Conservation (phyloP, 2,329 filamentous ascomycete species). For the Raffaelea albimanens region DNA sequence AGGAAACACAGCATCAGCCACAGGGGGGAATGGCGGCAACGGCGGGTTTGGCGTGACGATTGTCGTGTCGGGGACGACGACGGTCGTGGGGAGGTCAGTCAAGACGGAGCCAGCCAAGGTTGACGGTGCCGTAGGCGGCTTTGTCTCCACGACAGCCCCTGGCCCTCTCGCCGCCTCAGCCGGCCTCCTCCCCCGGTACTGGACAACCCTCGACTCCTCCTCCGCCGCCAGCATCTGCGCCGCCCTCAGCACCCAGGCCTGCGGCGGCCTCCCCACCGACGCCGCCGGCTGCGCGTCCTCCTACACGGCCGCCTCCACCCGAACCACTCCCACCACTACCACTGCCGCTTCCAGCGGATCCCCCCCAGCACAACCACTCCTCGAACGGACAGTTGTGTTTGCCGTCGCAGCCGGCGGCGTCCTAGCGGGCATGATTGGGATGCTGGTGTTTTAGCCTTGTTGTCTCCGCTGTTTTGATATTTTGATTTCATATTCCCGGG, state of each 20-base stretch:
- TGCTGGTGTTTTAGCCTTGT: no score
- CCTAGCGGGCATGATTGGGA: no score
- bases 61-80: conserved; percentile 29
- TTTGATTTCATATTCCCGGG: no score
- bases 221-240: conserved; percentile 10
- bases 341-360: conserved; percentile 6
- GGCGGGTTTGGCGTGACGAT: conserved; percentile 42
- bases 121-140: no score
- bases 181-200: neutral
- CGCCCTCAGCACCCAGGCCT: conserved; percentile 15
- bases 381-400: no score
- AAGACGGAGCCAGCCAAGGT: no score
- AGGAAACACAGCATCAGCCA: no score
- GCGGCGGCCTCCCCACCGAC: conserved; percentile 11
- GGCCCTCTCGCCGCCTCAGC: neutral
- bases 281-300: conserved; percentile 5
- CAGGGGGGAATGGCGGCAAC: neutral
- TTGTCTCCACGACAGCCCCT: no score
- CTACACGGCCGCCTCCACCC: conserved; percentile 6
- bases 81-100: conserved; percentile 15
- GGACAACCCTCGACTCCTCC: conserved; percentile 2
- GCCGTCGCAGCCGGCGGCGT: no score
- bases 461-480: no score
- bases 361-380: conserved; percentile 16
- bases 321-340: conserved; percentile 19